Conservation (phyloP, 2,329 filamentous ascomycete species). For the Anthostomella pinea region DNA sequence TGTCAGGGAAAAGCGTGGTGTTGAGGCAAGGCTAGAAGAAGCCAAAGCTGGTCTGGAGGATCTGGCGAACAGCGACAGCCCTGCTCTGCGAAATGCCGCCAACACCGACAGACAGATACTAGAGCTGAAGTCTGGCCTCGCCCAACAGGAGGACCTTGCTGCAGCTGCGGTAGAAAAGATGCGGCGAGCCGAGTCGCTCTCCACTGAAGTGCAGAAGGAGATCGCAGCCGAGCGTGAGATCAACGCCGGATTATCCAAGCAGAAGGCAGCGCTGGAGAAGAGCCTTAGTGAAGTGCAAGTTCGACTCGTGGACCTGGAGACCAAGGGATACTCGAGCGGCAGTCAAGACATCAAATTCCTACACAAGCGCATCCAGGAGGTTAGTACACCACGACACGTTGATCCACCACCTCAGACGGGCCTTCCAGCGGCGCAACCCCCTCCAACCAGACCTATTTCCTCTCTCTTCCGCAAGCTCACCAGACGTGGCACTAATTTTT, state of each 20-base stretch:
- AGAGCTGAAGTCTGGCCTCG: conserved; percentile 82
- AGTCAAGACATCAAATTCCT: conserved; percentile 95
- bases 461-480: conserved; percentile 21
- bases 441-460: conserved; percentile 20
- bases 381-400: conserved; percentile 44
- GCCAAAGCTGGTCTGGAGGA: conserved; percentile 87
- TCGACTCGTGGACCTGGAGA: conserved; percentile 87
- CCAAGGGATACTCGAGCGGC: conserved; percentile 91
- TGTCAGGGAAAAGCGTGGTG: conserved; percentile 82
- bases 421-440: too few species aligned
- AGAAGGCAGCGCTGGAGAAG: conserved; percentile 88
- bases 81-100: conserved; percentile 85
- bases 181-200: conserved; percentile 85
- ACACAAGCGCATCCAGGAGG: conserved; percentile 92
- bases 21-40: conserved; percentile 82
- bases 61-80: conserved; percentile 78
- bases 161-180: conserved; percentile 94
- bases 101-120: conserved; percentile 85
- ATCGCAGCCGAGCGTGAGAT: conserved; percentile 81
- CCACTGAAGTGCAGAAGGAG: conserved; percentile 88
- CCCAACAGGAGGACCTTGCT: conserved; percentile 90
- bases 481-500: conserved; percentile 26
- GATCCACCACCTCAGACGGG: conserved; percentile 7
- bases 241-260: conserved; percentile 78
- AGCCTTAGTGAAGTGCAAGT: conserved; percentile 86